These are phyloP conservation scores for Sanghuangporus baumii DNA, from an alignment of 1,284 basidiomycete species.

Conservation along the genomic window DNA sequence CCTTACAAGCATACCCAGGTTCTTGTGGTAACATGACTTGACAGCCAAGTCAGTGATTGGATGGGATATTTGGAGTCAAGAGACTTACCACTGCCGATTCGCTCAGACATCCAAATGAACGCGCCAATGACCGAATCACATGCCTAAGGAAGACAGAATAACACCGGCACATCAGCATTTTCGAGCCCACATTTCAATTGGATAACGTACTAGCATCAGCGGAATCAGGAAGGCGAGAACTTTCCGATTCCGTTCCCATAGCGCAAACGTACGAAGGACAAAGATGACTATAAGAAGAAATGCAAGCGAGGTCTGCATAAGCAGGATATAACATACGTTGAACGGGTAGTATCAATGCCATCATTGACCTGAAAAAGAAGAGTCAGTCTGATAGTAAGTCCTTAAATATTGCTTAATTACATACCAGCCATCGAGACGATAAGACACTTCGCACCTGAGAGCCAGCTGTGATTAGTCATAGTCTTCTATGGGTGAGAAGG, in stretches of 20 bases:
- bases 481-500: background rate
- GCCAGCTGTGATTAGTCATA: background rate
- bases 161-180: background rate
- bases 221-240: slow-evolving; percentile 2
- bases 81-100: background rate
- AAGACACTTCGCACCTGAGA: background rate
- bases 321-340: slow-evolving; percentile 2
- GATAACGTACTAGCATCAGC: slow-evolving; percentile 3
- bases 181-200: no score
- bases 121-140: background rate
- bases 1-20: background rate
- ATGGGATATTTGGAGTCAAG: background rate
- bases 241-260: slow-evolving; percentile 11
- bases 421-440: slow-evolving; percentile 12
- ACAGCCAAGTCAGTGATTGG: background rate
- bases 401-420: background rate
- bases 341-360: slow-evolving; percentile 10
- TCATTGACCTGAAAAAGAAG: slow-evolving; percentile 4
- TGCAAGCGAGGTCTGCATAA: background rate
- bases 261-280: slow-evolving; percentile 10
- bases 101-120: slow-evolving; percentile 3
- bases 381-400: background rate
- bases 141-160: background rate
- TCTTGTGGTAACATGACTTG: background rate
- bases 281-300: slow-evolving; percentile 8